Conservation (phyloP, 2,329 filamentous ascomycete genomes). For the Botrytis cinerea region DNA sequence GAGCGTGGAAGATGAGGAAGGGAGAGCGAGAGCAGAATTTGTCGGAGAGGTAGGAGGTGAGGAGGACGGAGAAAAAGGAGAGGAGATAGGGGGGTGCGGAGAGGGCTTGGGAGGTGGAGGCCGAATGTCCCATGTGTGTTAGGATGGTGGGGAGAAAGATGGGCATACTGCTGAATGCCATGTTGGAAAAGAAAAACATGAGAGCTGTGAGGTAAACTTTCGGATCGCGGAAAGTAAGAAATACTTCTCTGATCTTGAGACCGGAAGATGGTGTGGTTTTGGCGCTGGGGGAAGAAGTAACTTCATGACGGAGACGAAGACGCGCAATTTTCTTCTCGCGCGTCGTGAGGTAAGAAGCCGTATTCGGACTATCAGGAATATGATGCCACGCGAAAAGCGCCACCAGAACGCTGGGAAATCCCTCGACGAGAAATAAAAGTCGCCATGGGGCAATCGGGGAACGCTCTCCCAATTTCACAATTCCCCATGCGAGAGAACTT, state of each 20-base stretch:
- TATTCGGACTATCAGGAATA: constrained; percentile 74
- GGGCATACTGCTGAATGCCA: constrained; percentile 84
- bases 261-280: constrained; percentile 32
- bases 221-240: constrained; percentile 63
- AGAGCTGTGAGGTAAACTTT: constrained; percentile 73
- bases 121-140: constrained; percentile 70
- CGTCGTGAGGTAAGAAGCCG: constrained; percentile 61
- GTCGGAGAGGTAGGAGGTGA: constrained; percentile 74
- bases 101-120: constrained; percentile 71
- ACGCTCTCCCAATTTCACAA: constrained; percentile 66
- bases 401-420: constrained; percentile 77
- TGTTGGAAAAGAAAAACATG: constrained; percentile 87
- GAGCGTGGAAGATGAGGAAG: constrained; percentile 68
- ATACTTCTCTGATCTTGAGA: constrained; percentile 58
- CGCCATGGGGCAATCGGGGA: constrained; percentile 79
- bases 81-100: constrained; percentile 79
- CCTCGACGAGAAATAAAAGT: constrained; percentile 81
- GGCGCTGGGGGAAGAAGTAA: background rate
- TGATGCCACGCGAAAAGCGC: constrained; percentile 72
- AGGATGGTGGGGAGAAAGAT: constrained; percentile 86
- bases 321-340: constrained; percentile 70
- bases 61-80: constrained; percentile 70
- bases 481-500: constrained; percentile 75
- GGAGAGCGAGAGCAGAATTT: constrained; percentile 60
- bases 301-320: constrained; percentile 58